These are phyloP conservation scores for Lojkania enalia DNA, from an alignment of 2,329 filamentous ascomycete species.

Conservation along the genomic window DNA sequence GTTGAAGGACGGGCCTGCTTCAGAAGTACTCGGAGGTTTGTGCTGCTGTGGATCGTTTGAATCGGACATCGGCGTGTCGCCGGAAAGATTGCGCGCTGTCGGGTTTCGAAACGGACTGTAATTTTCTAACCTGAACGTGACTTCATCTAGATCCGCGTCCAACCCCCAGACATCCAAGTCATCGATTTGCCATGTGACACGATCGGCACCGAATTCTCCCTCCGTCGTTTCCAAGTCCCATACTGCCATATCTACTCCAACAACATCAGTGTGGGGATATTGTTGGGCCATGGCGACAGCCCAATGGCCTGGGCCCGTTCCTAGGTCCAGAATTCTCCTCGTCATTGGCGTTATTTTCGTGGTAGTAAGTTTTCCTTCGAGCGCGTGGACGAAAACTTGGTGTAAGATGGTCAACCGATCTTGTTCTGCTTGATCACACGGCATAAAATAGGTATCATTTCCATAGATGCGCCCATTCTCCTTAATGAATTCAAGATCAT, in stretches of 20 bases:
- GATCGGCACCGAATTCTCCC: conserved; percentile 31
- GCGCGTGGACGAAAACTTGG: conserved; percentile 59
- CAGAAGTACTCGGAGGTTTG: conserved; percentile 17
- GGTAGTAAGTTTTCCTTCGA: conserved; percentile 44
- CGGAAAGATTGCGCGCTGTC: conserved; percentile 21
- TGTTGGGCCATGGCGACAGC: conserved; percentile 51
- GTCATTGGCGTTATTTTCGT: conserved; percentile 30
- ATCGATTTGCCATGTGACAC: conserved; percentile 43
- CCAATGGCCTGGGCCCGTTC: conserved; percentile 56
- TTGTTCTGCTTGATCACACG: conserved; percentile 68
- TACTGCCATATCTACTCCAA: conserved; percentile 53
- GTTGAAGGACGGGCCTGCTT: conserved; percentile 24
- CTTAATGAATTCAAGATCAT: conserved; percentile 59
- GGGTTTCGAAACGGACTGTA: conserved; percentile 28
- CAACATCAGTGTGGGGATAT: conserved; percentile 52
- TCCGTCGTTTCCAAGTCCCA: conserved; percentile 57
- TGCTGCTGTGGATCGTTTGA: conserved; percentile 13
- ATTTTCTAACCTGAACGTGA: conserved; percentile 25
- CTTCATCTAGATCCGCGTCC: conserved; percentile 31
- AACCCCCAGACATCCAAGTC: conserved; percentile 42
- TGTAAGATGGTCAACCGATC: conserved; percentile 65
- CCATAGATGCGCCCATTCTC: conserved; percentile 66
- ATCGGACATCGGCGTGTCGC: conserved; percentile 20
- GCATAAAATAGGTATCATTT: conserved; percentile 66
- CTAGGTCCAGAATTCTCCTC: conserved; percentile 45